Percentiles rank a stretch among this genome's conserved stretches.
These are phyloP conservation scores for Sporothrix luriei DNA, from an alignment of 2,329 filamentous ascomycete genomes.

Conservation along the genomic window DNA sequence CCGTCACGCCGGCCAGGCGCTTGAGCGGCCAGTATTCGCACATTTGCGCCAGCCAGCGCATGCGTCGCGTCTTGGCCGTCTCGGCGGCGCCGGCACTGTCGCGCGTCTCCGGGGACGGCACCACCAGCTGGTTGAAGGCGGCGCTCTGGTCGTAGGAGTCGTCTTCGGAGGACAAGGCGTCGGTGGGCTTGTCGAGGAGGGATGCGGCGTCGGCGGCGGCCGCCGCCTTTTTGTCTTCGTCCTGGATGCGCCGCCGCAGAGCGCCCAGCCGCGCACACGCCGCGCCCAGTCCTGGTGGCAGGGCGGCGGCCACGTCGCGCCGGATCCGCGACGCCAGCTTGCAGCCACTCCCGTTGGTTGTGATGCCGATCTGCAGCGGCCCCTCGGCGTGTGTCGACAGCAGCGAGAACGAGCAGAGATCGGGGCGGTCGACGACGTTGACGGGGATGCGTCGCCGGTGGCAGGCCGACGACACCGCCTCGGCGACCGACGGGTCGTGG, in stretches of 20 bases:
- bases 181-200: conserved; percentile 42
- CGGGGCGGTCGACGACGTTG: conserved; percentile 86
- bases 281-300: conserved; percentile 73
- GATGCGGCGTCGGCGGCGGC: too few species aligned
- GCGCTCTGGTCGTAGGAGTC: conserved; percentile 75
- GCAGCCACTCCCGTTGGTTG: conserved; percentile 91
- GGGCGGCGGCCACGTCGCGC: conserved; percentile 78
- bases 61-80: conserved; percentile 72
- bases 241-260: conserved; percentile 65
- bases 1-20: conserved; percentile 75
- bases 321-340: conserved; percentile 89
- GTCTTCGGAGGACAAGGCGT: conserved; percentile 38
- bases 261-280: conserved; percentile 78
- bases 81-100: background rate
- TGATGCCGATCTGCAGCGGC: conserved; percentile 90
- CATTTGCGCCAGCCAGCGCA: conserved; percentile 92
- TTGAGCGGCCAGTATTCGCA: conserved; percentile 98
- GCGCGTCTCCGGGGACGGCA: conserved; percentile 68
- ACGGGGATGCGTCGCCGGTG: conserved; percentile 80
- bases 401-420: conserved; percentile 85
- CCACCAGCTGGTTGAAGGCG: conserved; percentile 80
- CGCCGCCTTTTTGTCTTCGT: conserved; percentile 40
- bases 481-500: background rate
- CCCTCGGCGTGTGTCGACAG: conserved; percentile 88
- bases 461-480: conserved; percentile 70